A percentile compares a stretch with the other conserved stretches of the same genome.
phyloP scores from a whole-genome alignment of 257 asterid genomes.

The Solanum clarkiae region DNA sequence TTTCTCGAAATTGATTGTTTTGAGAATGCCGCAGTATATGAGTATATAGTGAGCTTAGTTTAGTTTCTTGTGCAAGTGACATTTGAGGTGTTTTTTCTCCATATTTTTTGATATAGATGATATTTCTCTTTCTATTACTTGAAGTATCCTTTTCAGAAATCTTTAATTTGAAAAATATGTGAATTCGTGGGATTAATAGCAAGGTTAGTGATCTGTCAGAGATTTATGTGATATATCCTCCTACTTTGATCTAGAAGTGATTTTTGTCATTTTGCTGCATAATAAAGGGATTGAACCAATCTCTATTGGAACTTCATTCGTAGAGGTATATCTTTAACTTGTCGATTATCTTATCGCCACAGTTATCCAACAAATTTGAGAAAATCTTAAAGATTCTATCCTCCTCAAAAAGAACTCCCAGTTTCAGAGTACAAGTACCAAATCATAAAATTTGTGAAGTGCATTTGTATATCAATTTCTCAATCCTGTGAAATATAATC shows the following conservation, averaged over 20 bases:
- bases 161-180: no score
- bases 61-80: no score
- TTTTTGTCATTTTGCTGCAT: neutral
- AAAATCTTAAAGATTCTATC: neutral
- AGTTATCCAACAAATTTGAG: neutral
- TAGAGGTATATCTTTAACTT: neutral
- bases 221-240: neutral
- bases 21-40: no score
- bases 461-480: neutral
- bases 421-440: neutral
- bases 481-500: neutral
- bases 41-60: no score
- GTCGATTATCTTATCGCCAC: neutral
- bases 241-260: neutral
- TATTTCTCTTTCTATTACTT: no score
- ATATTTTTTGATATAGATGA: no score
- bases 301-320: neutral
- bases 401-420: neutral
- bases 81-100: no score
- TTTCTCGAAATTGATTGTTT: no score
- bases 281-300: neutral
- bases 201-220: conserved; percentile 38
- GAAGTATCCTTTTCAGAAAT: no score
- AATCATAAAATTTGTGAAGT: neutral
- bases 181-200: conserved; percentile 41